Evolutionary conservation across 177 flowering plant genomes (phyloP), one percentile per base, ranked within the genome.

Genomic region (Vitis hybrid): DNA sequence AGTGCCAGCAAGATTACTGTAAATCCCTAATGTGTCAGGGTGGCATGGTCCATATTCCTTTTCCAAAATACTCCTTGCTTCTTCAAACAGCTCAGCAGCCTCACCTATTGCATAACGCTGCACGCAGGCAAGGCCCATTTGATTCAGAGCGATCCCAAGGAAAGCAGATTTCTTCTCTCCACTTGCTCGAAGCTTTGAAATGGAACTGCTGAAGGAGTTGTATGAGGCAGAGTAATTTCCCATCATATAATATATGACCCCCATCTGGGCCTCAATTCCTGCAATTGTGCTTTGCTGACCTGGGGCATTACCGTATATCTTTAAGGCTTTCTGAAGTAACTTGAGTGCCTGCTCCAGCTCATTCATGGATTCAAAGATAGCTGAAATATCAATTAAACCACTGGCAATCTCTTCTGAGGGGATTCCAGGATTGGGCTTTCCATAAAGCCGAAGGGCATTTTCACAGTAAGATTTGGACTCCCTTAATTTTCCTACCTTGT

Each of bases 91-190:
- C 46, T 82, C 86, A 13, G 82, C 87, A 64, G 90, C 90, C 62
- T 87, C 90, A 62, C 79, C 77, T 46, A 85, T 84, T 1, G 78
- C 74, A 57, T 70, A 77, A 14, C 80, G 72, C 50, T 83, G 85
- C 51, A 87, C 85, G 58, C 90, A 87, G 2, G 87, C 81, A 32
- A 87, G 85, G 1, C 90, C 90, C 84, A 87, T 75, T 72, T 87
- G 90, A 68, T 87, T 87, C 55, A 87, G 57, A 51, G 83, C 80
- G 35, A 85, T 78, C 52, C 85, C 90, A 70, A 81, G 81, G 65
- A 84, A 59, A 1, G 82, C 77, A 27, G 84, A 81, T 74, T 79
- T 85, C 76, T 83, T 87, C 77, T 83, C 88, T 32, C 82, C 88
- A 62, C 75, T 72, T 3, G 77, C 81, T 14, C 88, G 81, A 27